These are phyloP conservation scores for Solanum ossicruentum DNA, from an alignment of 257 asterid genomes.

Conservation along the genomic window DNA sequence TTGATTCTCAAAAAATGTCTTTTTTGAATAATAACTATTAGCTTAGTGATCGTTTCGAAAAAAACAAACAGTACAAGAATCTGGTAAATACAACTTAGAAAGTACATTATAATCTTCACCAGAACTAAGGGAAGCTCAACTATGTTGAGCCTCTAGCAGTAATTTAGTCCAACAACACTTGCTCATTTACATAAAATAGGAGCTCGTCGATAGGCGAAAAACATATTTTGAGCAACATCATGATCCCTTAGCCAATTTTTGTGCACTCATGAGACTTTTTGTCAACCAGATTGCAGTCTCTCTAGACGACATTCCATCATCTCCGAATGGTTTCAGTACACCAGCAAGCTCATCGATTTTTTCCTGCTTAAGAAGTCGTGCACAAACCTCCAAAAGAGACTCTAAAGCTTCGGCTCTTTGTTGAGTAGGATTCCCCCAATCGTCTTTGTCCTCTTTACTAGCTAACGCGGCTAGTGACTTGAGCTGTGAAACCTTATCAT, in stretches of 20 bases:
- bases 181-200: not conserved
- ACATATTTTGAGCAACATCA: conserved; percentile 3
- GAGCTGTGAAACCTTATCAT: conserved; percentile 10
- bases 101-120: not conserved
- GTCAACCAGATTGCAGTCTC: conserved; percentile 97
- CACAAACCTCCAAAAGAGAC: conserved; percentile 83
- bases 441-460: conserved; percentile 14
- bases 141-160: not conserved
- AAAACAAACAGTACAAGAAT: not conserved
- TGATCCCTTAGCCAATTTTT: conserved; percentile 36
- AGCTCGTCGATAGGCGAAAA: not conserved
- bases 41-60: rapidly evolving
- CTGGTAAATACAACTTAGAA: not conserved
- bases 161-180: not conserved
- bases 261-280: conserved; percentile 63
- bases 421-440: conserved; percentile 23
- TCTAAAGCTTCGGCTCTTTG: conserved; percentile 88
- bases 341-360: conserved; percentile 82
- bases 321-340: conserved; percentile 79
- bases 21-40: not conserved
- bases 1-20: not conserved
- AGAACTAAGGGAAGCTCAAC: not conserved
- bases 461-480: conserved; percentile 14
- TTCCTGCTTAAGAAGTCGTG: conserved; percentile 69
- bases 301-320: conserved; percentile 73